Evolutionary conservation across 768 basidiomycete genomes (phyloP).

Genomic region (Suillus lakei): DNA sequence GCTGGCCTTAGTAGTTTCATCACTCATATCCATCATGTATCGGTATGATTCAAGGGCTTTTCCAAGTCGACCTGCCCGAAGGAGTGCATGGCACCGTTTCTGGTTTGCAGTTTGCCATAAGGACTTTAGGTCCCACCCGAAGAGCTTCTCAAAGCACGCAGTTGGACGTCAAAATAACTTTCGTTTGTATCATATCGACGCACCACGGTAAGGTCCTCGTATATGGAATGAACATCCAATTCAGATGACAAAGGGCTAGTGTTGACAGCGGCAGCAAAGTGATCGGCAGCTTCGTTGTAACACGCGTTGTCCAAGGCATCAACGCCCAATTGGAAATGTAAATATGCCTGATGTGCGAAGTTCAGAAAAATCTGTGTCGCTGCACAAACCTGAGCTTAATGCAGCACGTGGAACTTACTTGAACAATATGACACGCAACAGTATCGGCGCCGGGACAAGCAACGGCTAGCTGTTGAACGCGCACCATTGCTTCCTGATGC

Average conservation of each 20-base stretch:
- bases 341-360: neutral
- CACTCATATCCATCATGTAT: conserved; percentile 1
- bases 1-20: neutral
- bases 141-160: neutral
- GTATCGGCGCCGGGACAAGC: neutral
- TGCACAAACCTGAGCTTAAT: neutral
- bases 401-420: neutral
- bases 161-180: neutral
- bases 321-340: neutral
- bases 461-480: neutral
- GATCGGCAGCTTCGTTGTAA: neutral
- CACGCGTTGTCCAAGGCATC: neutral
- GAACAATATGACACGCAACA: neutral
- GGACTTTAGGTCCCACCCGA: neutral
- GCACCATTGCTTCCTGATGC: neutral
- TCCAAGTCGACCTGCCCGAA: neutral
- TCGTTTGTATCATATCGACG: neutral
- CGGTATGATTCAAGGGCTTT: neutral
- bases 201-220: neutral
- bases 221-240: neutral
- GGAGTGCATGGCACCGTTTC: neutral
- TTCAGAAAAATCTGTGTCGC: neutral
- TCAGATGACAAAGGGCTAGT: neutral
- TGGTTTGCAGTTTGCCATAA: neutral
- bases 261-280: neutral